phyloP scores from a whole-genome alignment of 2,329 filamentous ascomycete genomes.

The Pleurostoma richardsiae region DNA sequence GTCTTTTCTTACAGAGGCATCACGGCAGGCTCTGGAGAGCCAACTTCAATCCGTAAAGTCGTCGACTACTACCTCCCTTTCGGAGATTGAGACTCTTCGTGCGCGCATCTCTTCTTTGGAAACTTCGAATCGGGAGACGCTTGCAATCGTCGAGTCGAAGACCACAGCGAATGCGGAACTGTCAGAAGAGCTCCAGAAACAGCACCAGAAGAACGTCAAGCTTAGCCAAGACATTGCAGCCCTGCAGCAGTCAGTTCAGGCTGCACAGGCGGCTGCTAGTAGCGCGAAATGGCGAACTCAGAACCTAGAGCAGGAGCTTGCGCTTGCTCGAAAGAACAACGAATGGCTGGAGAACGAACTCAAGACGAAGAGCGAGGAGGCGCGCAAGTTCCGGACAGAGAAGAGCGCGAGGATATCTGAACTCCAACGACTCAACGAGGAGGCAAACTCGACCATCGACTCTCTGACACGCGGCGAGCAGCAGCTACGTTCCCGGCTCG shows the following conservation, averaged over 20 bases:
- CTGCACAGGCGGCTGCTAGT: slow-evolving; percentile 72
- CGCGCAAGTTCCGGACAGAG: slow-evolving; percentile 88
- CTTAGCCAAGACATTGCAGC: slow-evolving; percentile 76
- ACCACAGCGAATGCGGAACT: slow-evolving; percentile 80
- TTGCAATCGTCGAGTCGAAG: slow-evolving; percentile 86
- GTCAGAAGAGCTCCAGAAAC: slow-evolving; percentile 77
- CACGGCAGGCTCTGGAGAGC: slow-evolving; percentile 69
- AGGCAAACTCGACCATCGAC: slow-evolving; percentile 72
- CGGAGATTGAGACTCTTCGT: slow-evolving; percentile 71
- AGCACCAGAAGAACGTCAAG: slow-evolving; percentile 83
- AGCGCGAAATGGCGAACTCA: slow-evolving; percentile 89
- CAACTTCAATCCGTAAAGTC: slow-evolving; percentile 77
- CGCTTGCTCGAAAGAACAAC: slow-evolving; percentile 80
- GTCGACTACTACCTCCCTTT: slow-evolving; percentile 67
- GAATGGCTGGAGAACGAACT: slow-evolving; percentile 93
- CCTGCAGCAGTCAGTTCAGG: slow-evolving; percentile 79
- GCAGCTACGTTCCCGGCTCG: slow-evolving; percentile 72
- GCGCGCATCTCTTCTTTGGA: slow-evolving; percentile 83
- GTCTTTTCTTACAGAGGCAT: slow-evolving; percentile 55
- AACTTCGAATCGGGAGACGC: slow-evolving; percentile 84
- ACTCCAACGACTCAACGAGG: slow-evolving; percentile 83
- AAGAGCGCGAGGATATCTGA: slow-evolving; percentile 87
- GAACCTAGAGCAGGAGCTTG: slow-evolving; percentile 82
- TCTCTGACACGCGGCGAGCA: slow-evolving; percentile 75
- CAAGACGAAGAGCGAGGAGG: slow-evolving; percentile 82